Conservation (phyloP, 148 eudicot species). For the Tetragonia tetragonoides region DNA sequence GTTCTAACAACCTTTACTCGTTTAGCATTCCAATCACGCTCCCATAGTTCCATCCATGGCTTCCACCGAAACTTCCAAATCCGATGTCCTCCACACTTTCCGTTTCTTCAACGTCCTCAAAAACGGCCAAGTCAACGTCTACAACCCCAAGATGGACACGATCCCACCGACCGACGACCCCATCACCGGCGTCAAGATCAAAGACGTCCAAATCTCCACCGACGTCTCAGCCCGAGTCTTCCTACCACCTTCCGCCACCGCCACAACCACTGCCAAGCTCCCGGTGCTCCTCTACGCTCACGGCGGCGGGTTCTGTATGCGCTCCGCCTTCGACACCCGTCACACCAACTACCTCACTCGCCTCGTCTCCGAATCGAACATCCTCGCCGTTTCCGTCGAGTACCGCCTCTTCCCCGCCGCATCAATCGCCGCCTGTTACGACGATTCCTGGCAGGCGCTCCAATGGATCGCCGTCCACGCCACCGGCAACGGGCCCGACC, state of each 20-base stretch:
- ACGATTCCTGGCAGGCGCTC: constrained; percentile 33
- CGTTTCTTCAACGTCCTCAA: constrained; percentile 33
- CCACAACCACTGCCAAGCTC: constrained; percentile 18
- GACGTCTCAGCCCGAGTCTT: constrained; percentile 26
- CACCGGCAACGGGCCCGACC: constrained; percentile 11
- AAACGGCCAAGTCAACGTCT: constrained; percentile 31
- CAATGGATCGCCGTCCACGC: constrained; percentile 31
- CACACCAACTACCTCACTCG: constrained; percentile 23
- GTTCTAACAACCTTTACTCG: too few relatives aligned
- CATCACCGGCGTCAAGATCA: constrained; percentile 26
- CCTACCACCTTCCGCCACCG: constrained; percentile 12
- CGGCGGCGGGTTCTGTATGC: constrained; percentile 37
- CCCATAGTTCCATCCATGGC: constrained; percentile 9
- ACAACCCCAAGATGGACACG: not conserved
- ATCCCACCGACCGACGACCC: constrained; percentile 32
- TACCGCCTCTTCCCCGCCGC: constrained; percentile 26
- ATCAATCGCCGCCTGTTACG: constrained; percentile 21
- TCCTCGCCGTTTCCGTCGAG: constrained; percentile 32
- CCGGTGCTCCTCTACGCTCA: constrained; percentile 37
- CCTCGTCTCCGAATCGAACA: constrained; percentile 9
- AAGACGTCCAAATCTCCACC: constrained; percentile 24
- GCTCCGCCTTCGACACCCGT: constrained; percentile 27
- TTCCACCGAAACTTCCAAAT: not conserved
- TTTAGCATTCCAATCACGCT: too few relatives aligned
- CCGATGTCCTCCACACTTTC: constrained; percentile 8